Evolutionary conservation across 2,329 filamentous ascomycete genomes (phyloP).

Genomic region (Penicillium sp.): DNA sequence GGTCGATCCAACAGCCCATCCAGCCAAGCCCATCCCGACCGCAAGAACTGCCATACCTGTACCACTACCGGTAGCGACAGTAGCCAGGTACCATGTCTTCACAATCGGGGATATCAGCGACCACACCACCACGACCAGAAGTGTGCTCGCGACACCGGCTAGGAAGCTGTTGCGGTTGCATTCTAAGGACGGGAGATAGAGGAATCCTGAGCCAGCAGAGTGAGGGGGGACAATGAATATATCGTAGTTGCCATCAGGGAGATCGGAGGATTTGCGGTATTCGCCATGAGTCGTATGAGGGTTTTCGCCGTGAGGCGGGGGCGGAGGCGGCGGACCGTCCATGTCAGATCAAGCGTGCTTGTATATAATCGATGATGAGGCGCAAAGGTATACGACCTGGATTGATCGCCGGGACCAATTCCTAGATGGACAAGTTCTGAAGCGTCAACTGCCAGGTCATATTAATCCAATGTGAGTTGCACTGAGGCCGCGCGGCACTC

Average conservation of each 20-base stretch:
- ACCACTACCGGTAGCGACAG: slow-evolving; percentile 72
- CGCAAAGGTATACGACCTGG: slow-evolving; percentile 6
- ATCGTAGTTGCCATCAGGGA: slow-evolving; percentile 91
- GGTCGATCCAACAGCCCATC: slow-evolving; percentile 73
- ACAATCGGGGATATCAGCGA: slow-evolving; percentile 72
- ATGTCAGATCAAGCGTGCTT: slow-evolving; percentile 23
- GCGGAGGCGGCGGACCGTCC: slow-evolving; percentile 66
- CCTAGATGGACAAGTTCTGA: slow-evolving; percentile 19
- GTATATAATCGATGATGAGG: neutral
- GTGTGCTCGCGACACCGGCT: slow-evolving; percentile 77
- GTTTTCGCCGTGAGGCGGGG: slow-evolving; percentile 80
- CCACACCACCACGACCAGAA: slow-evolving; percentile 73
- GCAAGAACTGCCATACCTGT: slow-evolving; percentile 73
- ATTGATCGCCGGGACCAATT: slow-evolving; percentile 10
- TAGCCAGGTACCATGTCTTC: slow-evolving; percentile 70
- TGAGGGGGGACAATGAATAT: slow-evolving; percentile 96
- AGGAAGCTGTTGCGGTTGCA: slow-evolving; percentile 89
- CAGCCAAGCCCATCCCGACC: slow-evolving; percentile 71
- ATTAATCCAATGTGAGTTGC: slow-evolving; percentile 30
- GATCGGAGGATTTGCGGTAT: slow-evolving; percentile 53
- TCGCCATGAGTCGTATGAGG: slow-evolving; percentile 65
- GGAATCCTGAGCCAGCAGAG: slow-evolving; percentile 82
- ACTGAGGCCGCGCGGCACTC: slow-evolving; percentile 35
- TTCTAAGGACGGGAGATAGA: slow-evolving; percentile 88
- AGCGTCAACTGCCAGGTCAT: slow-evolving; percentile 30